Evolutionary conservation across 495 filamentous ascomycete species (phyloP), one percentile per base, ranked within the genome.

Genomic region (Copromyces sp.): DNA sequence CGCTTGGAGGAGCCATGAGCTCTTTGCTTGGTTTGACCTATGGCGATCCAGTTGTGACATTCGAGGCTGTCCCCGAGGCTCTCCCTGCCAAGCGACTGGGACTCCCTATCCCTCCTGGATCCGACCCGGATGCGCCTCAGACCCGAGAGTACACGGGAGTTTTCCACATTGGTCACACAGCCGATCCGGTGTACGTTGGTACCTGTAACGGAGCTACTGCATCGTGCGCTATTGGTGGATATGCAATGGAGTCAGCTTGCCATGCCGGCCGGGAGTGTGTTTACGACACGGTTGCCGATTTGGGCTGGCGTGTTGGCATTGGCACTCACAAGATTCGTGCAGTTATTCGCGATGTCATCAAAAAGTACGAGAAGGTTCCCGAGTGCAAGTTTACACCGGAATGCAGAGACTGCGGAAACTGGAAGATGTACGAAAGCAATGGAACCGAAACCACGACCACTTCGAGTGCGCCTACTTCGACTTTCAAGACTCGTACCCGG

Each of bases 81-180:
- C 84, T 99, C 38, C 90, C 96, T 5, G 93, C 94, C 32, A 86
- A 88, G 68, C 90, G 95, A 39, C 84, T 99, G 4, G 96, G 94
- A 44, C 89, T 99, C 41, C 95, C 95, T 0, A 87, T 89, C 2
- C 96, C 96, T 9, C 95, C 96, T 4, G 92, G 90, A 29, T 81
- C 90, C 71, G 87, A 91, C 75, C 85, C 92, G 44, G 84, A 87
- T 39, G 82, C 89, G 37, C 92, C 92, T 9, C 92, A 95, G 73
- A 85, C 85, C 4, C 86, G 93, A 14, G 82, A 86, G 69, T 87
- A 87, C 75, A 96, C 92, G 3, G 95, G 93, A 3, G 85, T 91
- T n/a, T 97, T 89, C 76, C 96, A 99, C 81, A 93, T 98, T 78
- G 95, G 95, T 8, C 93, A 98, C 78, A 98, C 93, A 6, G 95